Percentiles rank a stretch among this genome's conserved stretches.
These are phyloP conservation scores for Naganishia randhawae DNA, from an alignment of 768 basidiomycete species.

Conservation along the genomic window DNA sequence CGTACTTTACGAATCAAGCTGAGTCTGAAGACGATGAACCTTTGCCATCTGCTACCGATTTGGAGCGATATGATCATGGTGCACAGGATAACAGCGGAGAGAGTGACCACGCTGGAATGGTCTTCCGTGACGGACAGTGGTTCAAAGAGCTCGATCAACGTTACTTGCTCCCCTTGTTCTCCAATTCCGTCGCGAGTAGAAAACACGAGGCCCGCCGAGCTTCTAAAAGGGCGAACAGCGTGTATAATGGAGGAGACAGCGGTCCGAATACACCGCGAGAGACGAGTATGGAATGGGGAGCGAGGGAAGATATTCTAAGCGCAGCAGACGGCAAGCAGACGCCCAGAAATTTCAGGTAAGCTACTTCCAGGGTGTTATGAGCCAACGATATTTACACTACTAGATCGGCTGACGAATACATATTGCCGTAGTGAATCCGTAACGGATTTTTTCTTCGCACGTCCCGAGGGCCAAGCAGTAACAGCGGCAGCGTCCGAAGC, in stretches of 20 bases:
- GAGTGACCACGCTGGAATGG: slow-evolving; percentile 43
- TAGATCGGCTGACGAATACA: not conserved
- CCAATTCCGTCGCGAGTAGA: slow-evolving; percentile 46
- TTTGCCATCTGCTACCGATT: slow-evolving; percentile 33
- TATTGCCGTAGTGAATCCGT: slow-evolving; percentile 43
- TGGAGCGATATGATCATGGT: slow-evolving; percentile 27
- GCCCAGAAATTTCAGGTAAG: slow-evolving; percentile 47
- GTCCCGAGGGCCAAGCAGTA: slow-evolving; percentile 34
- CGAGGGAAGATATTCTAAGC: slow-evolving; percentile 33
- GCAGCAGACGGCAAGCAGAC: slow-evolving; percentile 39
- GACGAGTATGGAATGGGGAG: slow-evolving; percentile 37
- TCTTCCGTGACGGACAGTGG: slow-evolving; percentile 74
- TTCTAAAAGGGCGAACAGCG: slow-evolving; percentile 32
- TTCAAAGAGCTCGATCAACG: slow-evolving; percentile 93
- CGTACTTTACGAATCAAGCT: slow-evolving; percentile 16
- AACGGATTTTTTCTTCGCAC: slow-evolving; percentile 50
- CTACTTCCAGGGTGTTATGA: too few species aligned
- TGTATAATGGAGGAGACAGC: slow-evolving; percentile 35
- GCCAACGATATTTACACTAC: slow-evolving; percentile 2
- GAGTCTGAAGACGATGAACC: slow-evolving; percentile 46
- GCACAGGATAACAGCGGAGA: slow-evolving; percentile 25
- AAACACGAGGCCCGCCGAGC: slow-evolving; percentile 43
- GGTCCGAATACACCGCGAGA: slow-evolving; percentile 37
- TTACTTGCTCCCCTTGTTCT: slow-evolving; percentile 83
- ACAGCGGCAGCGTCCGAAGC: slow-evolving; percentile 20